Evolutionary conservation across 495 filamentous ascomycete genomes (phyloP), one percentile per base, ranked within the genome.

Genomic region (Beverwykella pulmonaria): DNA sequence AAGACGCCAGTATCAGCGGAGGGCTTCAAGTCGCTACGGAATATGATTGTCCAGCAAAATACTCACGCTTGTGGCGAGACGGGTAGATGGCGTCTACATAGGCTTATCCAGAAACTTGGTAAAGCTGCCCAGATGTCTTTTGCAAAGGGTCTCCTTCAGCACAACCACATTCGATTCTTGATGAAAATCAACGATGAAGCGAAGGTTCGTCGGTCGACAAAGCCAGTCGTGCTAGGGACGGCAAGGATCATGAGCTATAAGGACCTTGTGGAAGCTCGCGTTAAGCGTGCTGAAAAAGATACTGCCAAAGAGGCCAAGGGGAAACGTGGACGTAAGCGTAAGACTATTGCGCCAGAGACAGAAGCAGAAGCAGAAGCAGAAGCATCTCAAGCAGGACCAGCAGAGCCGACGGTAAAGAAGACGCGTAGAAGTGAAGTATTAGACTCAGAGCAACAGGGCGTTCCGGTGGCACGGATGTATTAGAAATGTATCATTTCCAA

Each of bases 111-210:
- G 39, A 60, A 60, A n/a, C 20, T 60, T 32, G 46, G 44, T n/a
- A 61, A 36, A 27, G 46, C 59, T 52, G 46, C 59, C 29, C 46
- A 61, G 25, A 29, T 61, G n/a, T 61, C 46, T 26, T 61, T 61
- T 53, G 29, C 59, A n/a, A 61, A 61, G 30, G 17, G 29, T 29
- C 17, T 26, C n/a, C 59, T 61, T 34, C 46, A 27, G 15, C 46
- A 20, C 5, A 32, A 61, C 15, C 29, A 50, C 7, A 61, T 27
- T 23, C 46, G 20, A 52, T 34, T 61, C 25, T 20, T 61, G 34
- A 22, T 36, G 39, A 29, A 4, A 29, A 61, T 61, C 15, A 61
- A 61, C 26, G 49, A 53, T 22, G 46, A 61, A 61, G 59, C 59
- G 1, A 61, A 61, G 30, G 23, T 20, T 52, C 46, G 46, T 20